Base-by-base conservation (phyloP, 108 stramenopile species). In the Stephanodiscus minutulus region DNA sequence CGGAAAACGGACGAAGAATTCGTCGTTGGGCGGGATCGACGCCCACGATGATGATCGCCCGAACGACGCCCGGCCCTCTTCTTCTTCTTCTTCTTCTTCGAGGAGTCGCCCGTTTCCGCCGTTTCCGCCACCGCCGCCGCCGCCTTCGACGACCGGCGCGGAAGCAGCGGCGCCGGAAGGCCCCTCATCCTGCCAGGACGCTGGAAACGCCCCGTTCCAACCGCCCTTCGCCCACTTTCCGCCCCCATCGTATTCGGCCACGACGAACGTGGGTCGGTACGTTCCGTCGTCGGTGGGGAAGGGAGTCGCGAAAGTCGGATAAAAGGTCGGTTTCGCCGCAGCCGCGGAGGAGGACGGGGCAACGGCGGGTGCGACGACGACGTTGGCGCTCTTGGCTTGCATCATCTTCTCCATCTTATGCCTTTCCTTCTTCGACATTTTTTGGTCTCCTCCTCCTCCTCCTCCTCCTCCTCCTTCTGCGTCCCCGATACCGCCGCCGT, bases 21-120 rank as follows among this genome's bases (percentile, higher is more conserved):
- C 70, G 44, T 79, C 78, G 43, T 72, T 79, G 66, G 71, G 66
- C 24, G 59, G 78, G 31, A 79, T 49, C 3, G 78, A 79, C 24
- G 27, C 61, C 78, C 78, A 79, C 3, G 78, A 79, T 17, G 27
- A 61, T 71, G 71, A 79, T 63, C 36, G 1, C 1, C 31, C 71
- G 27, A 77, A 58, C 50, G 50, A 22, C 50, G 50, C 3, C 20
- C 5, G 1, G 1, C 22, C 50, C 5, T 18, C 18, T 0, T 21
- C 18, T 2, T 3, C 18, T 1, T 18, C 18, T 0, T 21, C 18
- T 1, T 18, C 18, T 0, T 21, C 18, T 2, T 3, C 18, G 18
- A 50, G 22, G 50, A 50, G 22, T 6, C 20, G 50, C 5, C 5
- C 5, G 50, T 20, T 21, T 11, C 39, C 39, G 0, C 10, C 39